Evolutionary conservation across 1,284 basidiomycete species (phyloP), one percentile per base, ranked within the genome.

Genomic region (Rugiboletus extremiorientalis): DNA sequence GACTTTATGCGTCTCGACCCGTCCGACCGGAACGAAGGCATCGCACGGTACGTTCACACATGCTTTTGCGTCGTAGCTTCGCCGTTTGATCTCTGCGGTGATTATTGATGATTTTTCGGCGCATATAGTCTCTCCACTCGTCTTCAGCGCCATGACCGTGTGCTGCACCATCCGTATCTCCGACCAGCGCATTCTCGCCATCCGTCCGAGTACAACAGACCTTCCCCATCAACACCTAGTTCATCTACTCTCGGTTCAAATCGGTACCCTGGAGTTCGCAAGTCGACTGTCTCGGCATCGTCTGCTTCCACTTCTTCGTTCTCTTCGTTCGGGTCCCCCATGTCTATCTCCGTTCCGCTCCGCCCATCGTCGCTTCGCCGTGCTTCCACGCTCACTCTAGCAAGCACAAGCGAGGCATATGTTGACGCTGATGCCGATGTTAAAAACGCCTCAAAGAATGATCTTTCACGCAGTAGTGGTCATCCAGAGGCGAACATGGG

Each of bases 1-100:
- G 90, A 92, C 67, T 91, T 91, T 65, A 82, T 92, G 72, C 82
- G 81, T 61, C 62, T 71, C 23, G 69, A 71, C 40, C 75, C 74
- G 57, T 66, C 71, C 31, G 76, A 77, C 55, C 79, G 81, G 57
- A 82, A 79, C 60, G 78, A 84, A 52, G 77, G 77, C 55, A 84
- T 89, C 68, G 77, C 79, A 61, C 80, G 84, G 89, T 90, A 73
- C 51, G 82, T 58, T 28, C 41, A 45, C 45, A 7, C 38, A 53
- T 46, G 30, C 20, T 23, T 22, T 55, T 53, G 53, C 36, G 28
- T 52, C 22, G 49, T 55, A 42, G 50, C 50, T 59, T 52, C 30
- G 33, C 43, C 23, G 16, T 48, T 33, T 41, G 38, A 56, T 58
- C 44, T 40, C 28, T 33, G 45, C 36, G 25, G 12, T 60, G 55